Conservation (phyloP, 108 stramenopile genomes). For the Chaetoceros tenuissimus region DNA sequence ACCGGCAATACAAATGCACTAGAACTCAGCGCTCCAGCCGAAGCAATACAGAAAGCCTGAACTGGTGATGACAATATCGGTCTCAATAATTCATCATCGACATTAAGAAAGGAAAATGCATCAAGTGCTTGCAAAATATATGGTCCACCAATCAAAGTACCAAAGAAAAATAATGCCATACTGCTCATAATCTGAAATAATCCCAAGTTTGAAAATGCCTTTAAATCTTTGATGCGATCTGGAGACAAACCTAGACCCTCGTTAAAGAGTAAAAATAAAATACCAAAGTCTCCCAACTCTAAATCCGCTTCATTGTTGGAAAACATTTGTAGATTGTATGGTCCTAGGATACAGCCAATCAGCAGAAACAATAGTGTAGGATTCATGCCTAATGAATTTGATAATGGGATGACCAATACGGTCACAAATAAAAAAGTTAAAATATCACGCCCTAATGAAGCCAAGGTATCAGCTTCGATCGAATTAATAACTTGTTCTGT, state of each 20-base stretch:
- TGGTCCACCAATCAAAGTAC: slow-evolving; percentile 50
- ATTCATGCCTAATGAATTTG: slow-evolving; percentile 31
- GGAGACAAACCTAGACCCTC: slow-evolving; percentile 54
- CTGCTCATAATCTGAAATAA: slow-evolving; percentile 45
- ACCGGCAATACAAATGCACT: slow-evolving; percentile 60
- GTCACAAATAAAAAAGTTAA: slow-evolving; percentile 45
- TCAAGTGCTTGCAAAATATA: slow-evolving; percentile 37
- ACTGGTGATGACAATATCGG: slow-evolving; percentile 49
- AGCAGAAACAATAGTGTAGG: slow-evolving; percentile 49
- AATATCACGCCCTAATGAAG: slow-evolving; percentile 49
- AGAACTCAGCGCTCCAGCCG: slow-evolving; percentile 53
- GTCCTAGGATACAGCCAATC: slow-evolving; percentile 49
- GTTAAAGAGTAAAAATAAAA: slow-evolving; percentile 65
- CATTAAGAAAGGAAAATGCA: slow-evolving; percentile 38
- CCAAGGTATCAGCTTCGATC: slow-evolving; percentile 26
- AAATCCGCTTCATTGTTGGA: slow-evolving; percentile 42
- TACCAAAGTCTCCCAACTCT: slow-evolving; percentile 65
- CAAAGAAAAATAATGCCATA: slow-evolving; percentile 47
- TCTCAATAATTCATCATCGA: slow-evolving; percentile 20
- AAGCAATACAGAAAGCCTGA: slow-evolving; percentile 54
- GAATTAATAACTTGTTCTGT: slow-evolving; percentile 16
- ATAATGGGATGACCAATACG: slow-evolving; percentile 46
- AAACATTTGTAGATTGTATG: slow-evolving; percentile 48
- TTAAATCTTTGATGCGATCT: slow-evolving; percentile 44
- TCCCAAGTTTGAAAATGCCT: slow-evolving; percentile 45